Evolutionary conservation across 257 asterid species (phyloP), one percentile per base, ranked within the genome.

Genomic region (Leonotis leonurus): DNA sequence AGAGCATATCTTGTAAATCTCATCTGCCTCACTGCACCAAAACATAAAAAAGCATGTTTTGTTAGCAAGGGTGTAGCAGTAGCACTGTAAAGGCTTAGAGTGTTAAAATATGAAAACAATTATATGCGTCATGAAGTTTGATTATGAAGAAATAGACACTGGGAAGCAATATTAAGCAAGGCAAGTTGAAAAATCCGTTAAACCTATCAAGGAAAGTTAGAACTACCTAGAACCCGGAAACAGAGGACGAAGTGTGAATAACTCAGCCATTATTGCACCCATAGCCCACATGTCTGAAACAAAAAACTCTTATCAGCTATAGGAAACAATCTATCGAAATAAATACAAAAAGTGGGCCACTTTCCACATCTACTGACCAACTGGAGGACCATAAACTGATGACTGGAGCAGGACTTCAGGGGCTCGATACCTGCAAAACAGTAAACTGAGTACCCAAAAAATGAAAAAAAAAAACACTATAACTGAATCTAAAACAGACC

Each of bases 181-280:
- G 35, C 35, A 61, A 60, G 24, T 14, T 1, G 21, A 55, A 37
- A 20, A 2, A 11, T 20, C 40, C 37, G 50, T 16, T 9, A 17
- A 21, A n/a, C 56, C 57, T 20, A 54, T 46, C 57, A 26, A 40
- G 35, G 64, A 25, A 36, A 64, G 61, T 24, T 21, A 10, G 33
- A 44, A 24, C 39, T 82, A 82, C 89, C 86, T 82, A 40, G 81
- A 67, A 26, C 94, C 94, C 2, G 94, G 94, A 71, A 85, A 85
- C 46, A 85, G 68, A 59, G 89, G 87, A 53, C 87, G 81, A 32
- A 82, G 83, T 33, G 86, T 73, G 51, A 81, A 74, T 56, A 83
- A 60, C 69, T 86, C 95, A 35, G 95, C 91, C 85, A 86, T 81
- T 51, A 86, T 83, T 37, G 91, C 95, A 41, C 95, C 95, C 89